Conservation (phyloP, 352 stramenopile genomes). For the Phytophthora rubi region DNA sequence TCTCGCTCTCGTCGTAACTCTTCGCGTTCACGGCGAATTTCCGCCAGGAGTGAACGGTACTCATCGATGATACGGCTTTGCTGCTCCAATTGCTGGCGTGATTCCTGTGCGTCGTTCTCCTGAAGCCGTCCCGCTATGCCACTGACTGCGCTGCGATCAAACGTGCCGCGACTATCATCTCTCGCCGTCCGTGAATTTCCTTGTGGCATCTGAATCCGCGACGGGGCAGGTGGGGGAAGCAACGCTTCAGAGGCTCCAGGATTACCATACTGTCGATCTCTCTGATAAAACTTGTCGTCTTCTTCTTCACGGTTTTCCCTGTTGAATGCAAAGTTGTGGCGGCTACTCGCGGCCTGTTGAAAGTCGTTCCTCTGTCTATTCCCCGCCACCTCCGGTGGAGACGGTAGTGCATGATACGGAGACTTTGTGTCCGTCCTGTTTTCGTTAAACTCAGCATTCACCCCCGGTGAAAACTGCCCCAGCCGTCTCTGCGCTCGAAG, state of each 20-base stretch:
- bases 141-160: constrained; percentile 12
- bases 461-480: constrained; percentile 27
- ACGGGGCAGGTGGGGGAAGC: constrained; percentile 35
- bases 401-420: constrained; percentile 28
- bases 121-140: constrained; percentile 12
- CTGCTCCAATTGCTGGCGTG: constrained; percentile 31
- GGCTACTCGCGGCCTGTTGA: constrained; percentile 19
- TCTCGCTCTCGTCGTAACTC: constrained; percentile 76
- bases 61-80: constrained; percentile 57
- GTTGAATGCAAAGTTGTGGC: constrained; percentile 25
- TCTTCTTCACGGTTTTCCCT: constrained; percentile 15
- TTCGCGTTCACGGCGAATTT: constrained; percentile 79
- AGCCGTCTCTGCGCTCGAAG: constrained; percentile 64
- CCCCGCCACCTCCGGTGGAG: constrained; percentile 9
- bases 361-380: constrained; percentile 24
- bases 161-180: constrained; percentile 17
- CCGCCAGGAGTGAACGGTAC: constrained; percentile 64
- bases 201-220: constrained; percentile 23
- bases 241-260: constrained; percentile 7
- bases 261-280: constrained; percentile 21
- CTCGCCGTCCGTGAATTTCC: constrained; percentile 14
- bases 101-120: constrained; percentile 23
- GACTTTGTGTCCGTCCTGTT: constrained; percentile 11
- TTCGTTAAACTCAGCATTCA: constrained; percentile 20
- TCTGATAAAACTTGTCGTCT: constrained; percentile 31